Evolutionary conservation across 2,329 filamentous ascomycete species (phyloP).

Genomic region (Colletotrichum abscissum): DNA sequence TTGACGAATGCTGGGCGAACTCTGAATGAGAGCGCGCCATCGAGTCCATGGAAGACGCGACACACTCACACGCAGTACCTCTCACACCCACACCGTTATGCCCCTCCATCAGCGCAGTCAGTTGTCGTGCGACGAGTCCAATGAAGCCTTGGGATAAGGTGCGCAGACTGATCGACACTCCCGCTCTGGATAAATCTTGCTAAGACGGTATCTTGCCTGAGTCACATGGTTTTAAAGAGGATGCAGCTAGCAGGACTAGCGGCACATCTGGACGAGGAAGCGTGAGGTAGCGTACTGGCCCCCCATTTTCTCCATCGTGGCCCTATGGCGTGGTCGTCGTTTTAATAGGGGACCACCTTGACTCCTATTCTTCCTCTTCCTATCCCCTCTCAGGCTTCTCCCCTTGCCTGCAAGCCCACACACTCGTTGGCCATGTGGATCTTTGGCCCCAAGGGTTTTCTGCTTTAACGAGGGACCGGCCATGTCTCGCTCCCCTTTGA

Average conservation of each 20-base stretch:
- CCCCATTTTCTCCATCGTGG: slow-evolving; percentile 30
- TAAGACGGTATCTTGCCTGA: slow-evolving; percentile 11
- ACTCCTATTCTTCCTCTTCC: slow-evolving; percentile 9
- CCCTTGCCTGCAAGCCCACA: background rate
- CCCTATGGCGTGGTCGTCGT: slow-evolving; percentile 32
- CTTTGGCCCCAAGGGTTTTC: background rate
- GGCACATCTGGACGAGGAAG: slow-evolving; percentile 17
- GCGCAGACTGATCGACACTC: slow-evolving; percentile 25
- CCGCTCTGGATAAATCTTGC: slow-evolving; percentile 21
- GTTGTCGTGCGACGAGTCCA: background rate
- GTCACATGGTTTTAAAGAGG: slow-evolving; percentile 35
- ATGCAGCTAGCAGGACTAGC: slow-evolving; percentile 33
- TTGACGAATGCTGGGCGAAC: background rate
- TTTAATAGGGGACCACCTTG: slow-evolving; percentile 28
- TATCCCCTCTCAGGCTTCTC: background rate
- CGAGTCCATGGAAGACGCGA: slow-evolving; percentile 4
- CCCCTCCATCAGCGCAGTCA: background rate
- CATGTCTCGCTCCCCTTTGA: background rate
- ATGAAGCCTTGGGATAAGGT: slow-evolving; percentile 25
- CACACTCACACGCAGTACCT: background rate
- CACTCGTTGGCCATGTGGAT: slow-evolving; percentile 21
- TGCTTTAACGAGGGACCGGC: background rate
- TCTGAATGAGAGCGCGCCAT: slow-evolving; percentile 2
- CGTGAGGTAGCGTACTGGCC: background rate
- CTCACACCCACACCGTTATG: background rate